Conservation (phyloP, 495 filamentous ascomycete species). For the Xylaria flabelliformis region DNA sequence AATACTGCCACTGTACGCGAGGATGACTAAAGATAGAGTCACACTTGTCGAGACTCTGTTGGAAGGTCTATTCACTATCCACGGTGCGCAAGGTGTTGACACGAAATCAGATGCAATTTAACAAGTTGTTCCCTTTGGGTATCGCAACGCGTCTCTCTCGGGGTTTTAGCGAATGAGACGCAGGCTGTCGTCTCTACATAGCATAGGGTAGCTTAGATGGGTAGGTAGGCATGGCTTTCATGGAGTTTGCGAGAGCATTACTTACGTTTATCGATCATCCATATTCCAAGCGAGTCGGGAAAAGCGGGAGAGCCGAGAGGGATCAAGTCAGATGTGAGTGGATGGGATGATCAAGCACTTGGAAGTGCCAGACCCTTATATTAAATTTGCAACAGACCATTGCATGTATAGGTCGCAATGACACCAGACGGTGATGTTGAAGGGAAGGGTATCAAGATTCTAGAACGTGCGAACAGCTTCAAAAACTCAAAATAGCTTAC, state of each 20-base stretch:
- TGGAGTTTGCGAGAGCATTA: conserved; percentile 22
- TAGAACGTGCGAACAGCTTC: conserved; percentile 21
- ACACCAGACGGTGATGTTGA: neutral
- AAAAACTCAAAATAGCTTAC: conserved; percentile 12
- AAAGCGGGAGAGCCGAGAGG: conserved; percentile 22
- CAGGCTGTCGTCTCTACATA: conserved; percentile 8
- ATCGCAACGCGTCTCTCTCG: conserved; percentile 10
- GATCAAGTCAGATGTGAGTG: conserved; percentile 4
- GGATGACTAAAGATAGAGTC: neutral
- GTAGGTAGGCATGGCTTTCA: conserved; percentile 18
- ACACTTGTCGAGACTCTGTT: neutral
- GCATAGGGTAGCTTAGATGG: conserved; percentile 26
- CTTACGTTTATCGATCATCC: conserved; percentile 14
- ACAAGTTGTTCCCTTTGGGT: conserved; percentile 22
- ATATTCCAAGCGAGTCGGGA: conserved; percentile 11
- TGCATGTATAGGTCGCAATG: neutral
- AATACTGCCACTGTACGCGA: neutral
- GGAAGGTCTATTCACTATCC: conserved; percentile 2
- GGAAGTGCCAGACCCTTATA: conserved; percentile 39
- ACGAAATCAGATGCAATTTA: conserved; percentile 13
- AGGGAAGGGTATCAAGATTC: conserved; percentile 18
- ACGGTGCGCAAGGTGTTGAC: conserved; percentile 11
- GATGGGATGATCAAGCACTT: conserved; percentile 33
- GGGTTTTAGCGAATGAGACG: neutral
- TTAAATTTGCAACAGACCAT: neutral